Base-by-base conservation (phyloP, 495 filamentous ascomycete species). In the Penicillium coprophilum region DNA sequence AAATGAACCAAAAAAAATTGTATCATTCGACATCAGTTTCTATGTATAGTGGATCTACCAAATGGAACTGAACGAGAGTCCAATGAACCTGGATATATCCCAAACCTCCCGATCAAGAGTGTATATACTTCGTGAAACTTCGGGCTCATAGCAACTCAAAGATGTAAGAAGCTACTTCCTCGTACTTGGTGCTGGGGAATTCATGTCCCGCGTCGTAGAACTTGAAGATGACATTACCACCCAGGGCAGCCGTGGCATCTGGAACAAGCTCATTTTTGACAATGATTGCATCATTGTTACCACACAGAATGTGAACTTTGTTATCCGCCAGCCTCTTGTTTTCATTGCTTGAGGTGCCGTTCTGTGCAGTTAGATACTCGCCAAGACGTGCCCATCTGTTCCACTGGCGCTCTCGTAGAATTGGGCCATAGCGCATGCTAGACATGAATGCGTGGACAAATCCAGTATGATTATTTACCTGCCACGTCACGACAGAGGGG, bases 351-450 rank as follows among this genome's bases (percentile, higher is more conserved):
- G 66, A 46, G 0, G 59, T 57, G 32, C 62, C 68, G 53, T 69
- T 71, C 66, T 78, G 71, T 53, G 72, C 67, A 12, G 74, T 70
- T 31, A 89, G 68, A 28, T 77, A 67, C 19, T 57, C 56, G 1
- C 82, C 82, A 36, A 91, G 74, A 6, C 71, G 72, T 19, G 63
- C 58, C 88, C 88, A 93, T 23, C 78, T 70, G 49, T 73, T 65
- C 52, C 66, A 64, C 47, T 74, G 70, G 3, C 81, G 75, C 61
- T 81, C 72, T 19, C 65, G 64, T 21, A 73, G 60, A 27, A 85
- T 80, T 0, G 84, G 84, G 7, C 81, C 82, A 65, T 82, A 49
- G n/a, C 75, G 73, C 63, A 87, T 82, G 36, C 76, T 79, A 12
- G 79, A 82, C 55, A 85, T 79, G 58, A 84, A 85, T 0, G 81